Percentiles rank a stretch among this genome's conserved stretches.
phyloP scores from a whole-genome alignment of 441 rosid species.

The Mallotus japonicus region DNA sequence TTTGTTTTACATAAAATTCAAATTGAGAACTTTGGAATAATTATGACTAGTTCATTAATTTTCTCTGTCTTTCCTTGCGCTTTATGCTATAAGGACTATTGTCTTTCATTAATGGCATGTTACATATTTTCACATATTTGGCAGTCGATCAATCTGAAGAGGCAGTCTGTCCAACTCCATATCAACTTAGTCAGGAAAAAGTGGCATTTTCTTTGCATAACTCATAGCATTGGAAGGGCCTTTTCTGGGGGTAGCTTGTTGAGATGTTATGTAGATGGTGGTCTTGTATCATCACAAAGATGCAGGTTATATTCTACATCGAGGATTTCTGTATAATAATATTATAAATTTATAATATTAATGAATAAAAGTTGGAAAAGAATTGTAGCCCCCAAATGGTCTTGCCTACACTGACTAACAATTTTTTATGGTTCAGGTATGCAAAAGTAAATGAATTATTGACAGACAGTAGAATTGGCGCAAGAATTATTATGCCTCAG shows the following conservation, averaged over 20 bases:
- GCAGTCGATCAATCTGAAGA: conserved; percentile 84
- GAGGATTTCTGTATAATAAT: conserved; percentile 9
- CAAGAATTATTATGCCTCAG: conserved; percentile 53
- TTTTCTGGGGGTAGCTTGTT: conserved; percentile 97
- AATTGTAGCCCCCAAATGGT: neutral
- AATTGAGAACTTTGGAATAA: conserved; percentile 3
- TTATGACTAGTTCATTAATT: conserved; percentile 1
- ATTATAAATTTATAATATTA: conserved; percentile 7
- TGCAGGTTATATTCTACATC: conserved; percentile 66
- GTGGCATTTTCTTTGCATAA: conserved; percentile 96
- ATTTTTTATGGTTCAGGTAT: conserved; percentile 58
- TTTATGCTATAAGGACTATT: neutral
- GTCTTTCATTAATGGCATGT: conserved; percentile 16
- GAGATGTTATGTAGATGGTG: conserved; percentile 88
- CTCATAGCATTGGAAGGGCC: conserved; percentile 93
- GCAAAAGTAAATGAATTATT: conserved; percentile 83
- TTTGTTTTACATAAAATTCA: neutral
- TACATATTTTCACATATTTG: conserved; percentile 29
- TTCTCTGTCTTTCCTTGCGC: conserved; percentile 2
- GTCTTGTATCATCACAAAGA: conserved; percentile 90
- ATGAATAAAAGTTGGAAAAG: conserved; percentile 9
- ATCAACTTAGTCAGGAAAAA: conserved; percentile 66
- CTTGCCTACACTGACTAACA: conserved; percentile 24
- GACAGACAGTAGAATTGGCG: conserved; percentile 81
- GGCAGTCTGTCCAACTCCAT: conserved; percentile 65